Base-by-base conservation (phyloP, 169 alveolate species). In the Plasmodium yoelii region DNA sequence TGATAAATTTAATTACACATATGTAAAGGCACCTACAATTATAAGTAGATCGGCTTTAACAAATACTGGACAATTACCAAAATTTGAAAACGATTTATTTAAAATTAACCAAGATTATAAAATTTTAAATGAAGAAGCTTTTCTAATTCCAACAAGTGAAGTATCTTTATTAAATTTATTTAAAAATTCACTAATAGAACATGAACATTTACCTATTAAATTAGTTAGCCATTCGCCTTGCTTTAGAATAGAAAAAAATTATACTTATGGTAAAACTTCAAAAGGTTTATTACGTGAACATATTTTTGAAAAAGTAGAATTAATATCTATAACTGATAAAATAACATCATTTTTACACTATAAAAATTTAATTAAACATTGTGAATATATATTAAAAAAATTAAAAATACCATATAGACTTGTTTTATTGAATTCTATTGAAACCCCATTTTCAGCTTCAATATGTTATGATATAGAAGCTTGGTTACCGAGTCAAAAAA, bases 141-240 rank as follows among this genome's bases (percentile, higher is more conserved):
- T 90, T 73, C 72, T 94, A 77, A 94, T 94, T 6, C 96, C 96
- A 46, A 94, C 96, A 15, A 89, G 95, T 49, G 96, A 94, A 87
- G 94, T 94, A 18, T 93, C 95, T 13, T 77, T 94, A 22, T 56
- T 94, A 47, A 92, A 93, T 44, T 61, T 94, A 56, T 69, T 88
- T 72, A 74, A 89, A 42, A 92, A 91, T 71, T 18, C 86, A 24
- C 28, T 84, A 28, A 5, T 94, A 18, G 61, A 67, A 18, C 46
- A 28, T 55, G 60, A 90, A 46, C 42, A 87, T 44, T 59, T 94
- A 49, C 96, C 96, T 34, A 63, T 92, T 42, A 87, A 72, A 80
- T 44, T 94, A 73, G 91, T 89, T 70, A 71, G 94, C 28, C 92
- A 92, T 71, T 87, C 95, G 0, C 89, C 92, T 9, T 94, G 96